phyloP scores from a whole-genome alignment of 805 yeast species.

The Saitoella complicata region DNA sequence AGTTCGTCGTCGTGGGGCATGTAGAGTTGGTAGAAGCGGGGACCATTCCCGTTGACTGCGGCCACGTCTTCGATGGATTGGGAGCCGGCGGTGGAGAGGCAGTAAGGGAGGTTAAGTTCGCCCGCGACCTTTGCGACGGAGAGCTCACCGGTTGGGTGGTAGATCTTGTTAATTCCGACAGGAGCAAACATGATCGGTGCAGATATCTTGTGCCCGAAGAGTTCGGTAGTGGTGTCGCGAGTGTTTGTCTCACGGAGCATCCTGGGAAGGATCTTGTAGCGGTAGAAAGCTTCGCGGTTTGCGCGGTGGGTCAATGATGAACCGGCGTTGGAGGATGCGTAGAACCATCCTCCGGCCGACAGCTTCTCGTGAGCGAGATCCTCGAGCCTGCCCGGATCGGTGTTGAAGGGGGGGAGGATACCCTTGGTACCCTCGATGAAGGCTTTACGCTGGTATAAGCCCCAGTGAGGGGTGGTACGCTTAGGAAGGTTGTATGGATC shows the following conservation, averaged over 20 bases:
- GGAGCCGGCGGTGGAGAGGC: slow-evolving; percentile 16
- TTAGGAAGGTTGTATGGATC: not conserved
- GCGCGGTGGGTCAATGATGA: slow-evolving; percentile 6
- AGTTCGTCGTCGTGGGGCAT: slow-evolving; percentile 10
- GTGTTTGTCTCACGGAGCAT: slow-evolving; percentile 6
- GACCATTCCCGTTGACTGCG: slow-evolving; percentile 6
- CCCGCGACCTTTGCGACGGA: slow-evolving; percentile 17
- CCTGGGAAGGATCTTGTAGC: slow-evolving; percentile 8
- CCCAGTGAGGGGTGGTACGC: not conserved
- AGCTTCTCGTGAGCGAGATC: not conserved
- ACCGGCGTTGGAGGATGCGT: slow-evolving; percentile 4
- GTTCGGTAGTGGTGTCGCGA: slow-evolving; percentile 7
- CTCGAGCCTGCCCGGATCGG: not conserved
- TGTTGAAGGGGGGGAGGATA: not conserved
- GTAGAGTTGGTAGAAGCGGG: slow-evolving; percentile 12
- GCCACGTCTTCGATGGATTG: slow-evolving; percentile 11
- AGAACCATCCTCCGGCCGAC: not conserved
- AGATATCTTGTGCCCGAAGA: slow-evolving; percentile 13
- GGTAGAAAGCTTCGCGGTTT: slow-evolving; percentile 6
- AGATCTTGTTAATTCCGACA: slow-evolving; percentile 17
- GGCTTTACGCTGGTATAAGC: not conserved
- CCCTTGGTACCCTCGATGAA: not conserved
- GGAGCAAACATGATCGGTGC: slow-evolving; percentile 17
- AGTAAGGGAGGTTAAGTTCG: slow-evolving; percentile 15
- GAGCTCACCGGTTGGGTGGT: slow-evolving; percentile 15